Percentiles rank a stretch among this genome's conserved stretches.
Conservation (phyloP, 768 basidiomycete genomes). For the Pulveroboletus sp. region DNA sequence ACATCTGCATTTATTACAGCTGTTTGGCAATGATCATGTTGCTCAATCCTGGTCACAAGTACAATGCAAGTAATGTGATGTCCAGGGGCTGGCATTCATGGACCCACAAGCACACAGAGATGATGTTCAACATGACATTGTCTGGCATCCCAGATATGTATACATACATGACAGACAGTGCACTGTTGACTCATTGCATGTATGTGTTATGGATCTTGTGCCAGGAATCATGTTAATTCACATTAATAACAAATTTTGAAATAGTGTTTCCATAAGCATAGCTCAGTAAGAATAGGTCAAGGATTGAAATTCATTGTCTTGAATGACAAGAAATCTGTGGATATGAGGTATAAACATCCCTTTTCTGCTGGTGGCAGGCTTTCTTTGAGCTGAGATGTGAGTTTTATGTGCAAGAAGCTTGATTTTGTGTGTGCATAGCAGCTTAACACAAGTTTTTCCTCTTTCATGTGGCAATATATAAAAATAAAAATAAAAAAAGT, state of each 20-base stretch:
- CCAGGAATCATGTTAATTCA: not conserved
- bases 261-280: not conserved
- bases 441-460: too few relatives aligned
- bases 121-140: constrained; percentile 7
- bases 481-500: too few relatives aligned
- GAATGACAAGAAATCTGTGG: too few relatives aligned
- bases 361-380: too few relatives aligned
- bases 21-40: constrained; percentile 4
- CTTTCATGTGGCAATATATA: too few relatives aligned
- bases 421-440: too few relatives aligned
- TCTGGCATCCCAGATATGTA: constrained; percentile 4
- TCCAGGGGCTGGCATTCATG: not conserved
- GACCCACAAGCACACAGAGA: not conserved
- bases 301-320: too few relatives aligned
- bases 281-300: not conserved
- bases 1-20: constrained; percentile 6
- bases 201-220: not conserved
- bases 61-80: not conserved
- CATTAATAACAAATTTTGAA: constrained; percentile 1
- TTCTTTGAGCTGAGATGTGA: too few relatives aligned
- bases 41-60: not conserved
- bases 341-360: too few relatives aligned
- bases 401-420: too few relatives aligned
- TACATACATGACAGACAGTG: not conserved
- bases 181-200: not conserved